Conservation (phyloP, 805 yeast species). For the Saccharomycodes ludwigii region DNA sequence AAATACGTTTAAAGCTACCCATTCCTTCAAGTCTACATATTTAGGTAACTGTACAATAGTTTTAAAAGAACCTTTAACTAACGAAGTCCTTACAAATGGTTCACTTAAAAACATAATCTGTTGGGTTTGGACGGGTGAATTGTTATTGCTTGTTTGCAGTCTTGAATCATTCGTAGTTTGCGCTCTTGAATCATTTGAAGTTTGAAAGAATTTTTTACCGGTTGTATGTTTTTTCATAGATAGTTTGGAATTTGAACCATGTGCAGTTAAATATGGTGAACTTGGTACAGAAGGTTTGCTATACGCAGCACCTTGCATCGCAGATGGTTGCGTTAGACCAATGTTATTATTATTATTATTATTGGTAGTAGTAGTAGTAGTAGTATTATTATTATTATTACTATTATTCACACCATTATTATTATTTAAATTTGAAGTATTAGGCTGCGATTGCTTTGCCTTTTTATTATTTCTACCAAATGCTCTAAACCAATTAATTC, state of each 20-base stretch:
- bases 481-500: too few relatives aligned
- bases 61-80: constrained; percentile 92
- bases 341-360: background rate
- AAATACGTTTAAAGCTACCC: constrained; percentile 89
- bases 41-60: constrained; percentile 92
- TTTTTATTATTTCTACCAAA: constrained; percentile 46
- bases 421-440: constrained; percentile 29
- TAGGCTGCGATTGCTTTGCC: too few relatives aligned
- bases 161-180: constrained; percentile 10
- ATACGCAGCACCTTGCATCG: constrained; percentile 12
- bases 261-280: constrained; percentile 25
- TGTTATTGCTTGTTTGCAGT: constrained; percentile 4
- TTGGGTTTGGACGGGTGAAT: constrained; percentile 30
- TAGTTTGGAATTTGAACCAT: constrained; percentile 32
- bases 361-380: background rate
- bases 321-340: too few relatives aligned
- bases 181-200: constrained; percentile 6
- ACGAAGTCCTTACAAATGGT: constrained; percentile 86
- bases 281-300: constrained; percentile 13
- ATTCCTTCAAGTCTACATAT: constrained; percentile 87
- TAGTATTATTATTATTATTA: background rate
- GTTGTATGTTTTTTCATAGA: constrained; percentile 36
- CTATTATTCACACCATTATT: constrained; percentile 8
- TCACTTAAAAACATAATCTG: constrained; percentile 61
- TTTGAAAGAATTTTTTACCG: constrained; percentile 18